phyloP scores from a whole-genome alignment of 2,329 filamentous ascomycete genomes.

The Metarhizium rileyi region DNA sequence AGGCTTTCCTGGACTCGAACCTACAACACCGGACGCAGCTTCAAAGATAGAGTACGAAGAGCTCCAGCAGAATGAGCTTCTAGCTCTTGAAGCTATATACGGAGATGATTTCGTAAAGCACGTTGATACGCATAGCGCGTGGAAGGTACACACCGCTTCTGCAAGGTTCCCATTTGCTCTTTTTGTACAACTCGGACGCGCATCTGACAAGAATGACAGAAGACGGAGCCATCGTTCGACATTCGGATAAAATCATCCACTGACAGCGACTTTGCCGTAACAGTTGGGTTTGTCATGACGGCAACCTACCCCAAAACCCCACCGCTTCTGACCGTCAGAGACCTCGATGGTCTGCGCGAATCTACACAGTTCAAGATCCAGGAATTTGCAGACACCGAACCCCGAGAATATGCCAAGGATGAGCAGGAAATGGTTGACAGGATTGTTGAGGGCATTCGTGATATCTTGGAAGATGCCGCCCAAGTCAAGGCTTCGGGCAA shows the following conservation, averaged over 20 bases:
- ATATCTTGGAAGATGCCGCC: constrained; percentile 79
- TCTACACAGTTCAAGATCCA: constrained; percentile 62
- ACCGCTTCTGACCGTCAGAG: constrained; percentile 61
- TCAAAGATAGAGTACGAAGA: constrained; percentile 62
- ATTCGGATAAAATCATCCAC: constrained; percentile 66
- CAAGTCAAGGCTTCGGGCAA: constrained; percentile 64
- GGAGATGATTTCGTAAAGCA: constrained; percentile 77
- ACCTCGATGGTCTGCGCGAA: constrained; percentile 54
- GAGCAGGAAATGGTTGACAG: constrained; percentile 53
- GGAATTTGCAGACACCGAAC: constrained; percentile 49
- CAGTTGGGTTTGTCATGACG: constrained; percentile 70
- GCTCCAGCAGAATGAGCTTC: constrained; percentile 78
- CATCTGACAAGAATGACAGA: constrained; percentile 32
- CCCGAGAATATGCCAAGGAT: constrained; percentile 40
- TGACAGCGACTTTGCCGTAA: constrained; percentile 61
- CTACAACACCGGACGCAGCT: constrained; percentile 29
- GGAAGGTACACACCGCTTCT: constrained; percentile 54
- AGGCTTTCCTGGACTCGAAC: constrained; percentile 42
- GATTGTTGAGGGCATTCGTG: constrained; percentile 59
- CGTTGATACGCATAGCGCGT: constrained; percentile 61
- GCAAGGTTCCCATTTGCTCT: background rate
- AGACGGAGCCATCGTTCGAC: constrained; percentile 75
- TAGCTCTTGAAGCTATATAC: constrained; percentile 80
- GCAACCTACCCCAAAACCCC: constrained; percentile 84
- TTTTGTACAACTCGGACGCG: background rate